Conservation (phyloP, 345 rosid species). For the Aethionema arabicum region DNA sequence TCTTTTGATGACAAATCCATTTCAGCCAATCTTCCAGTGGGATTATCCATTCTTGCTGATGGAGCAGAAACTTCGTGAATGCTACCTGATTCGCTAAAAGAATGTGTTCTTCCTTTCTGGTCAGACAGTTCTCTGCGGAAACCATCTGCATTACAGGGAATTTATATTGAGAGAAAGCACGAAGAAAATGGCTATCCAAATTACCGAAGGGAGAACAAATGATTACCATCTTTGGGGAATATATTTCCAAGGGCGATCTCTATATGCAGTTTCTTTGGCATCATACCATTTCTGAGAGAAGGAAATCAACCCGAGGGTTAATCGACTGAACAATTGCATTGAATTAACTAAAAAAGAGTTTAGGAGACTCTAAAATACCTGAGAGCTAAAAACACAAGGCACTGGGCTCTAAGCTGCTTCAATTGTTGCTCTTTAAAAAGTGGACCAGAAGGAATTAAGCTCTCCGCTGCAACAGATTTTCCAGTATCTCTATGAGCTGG, state of each 20-base stretch:
- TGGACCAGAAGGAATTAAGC: conserved; percentile 45
- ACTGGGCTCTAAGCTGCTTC: conserved; percentile 94
- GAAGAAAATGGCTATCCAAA: conserved; percentile 5
- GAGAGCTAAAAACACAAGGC: conserved; percentile 89
- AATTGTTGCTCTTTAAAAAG: conserved; percentile 88
- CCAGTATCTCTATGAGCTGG: conserved; percentile 61
- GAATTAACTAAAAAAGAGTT: conserved; percentile 21
- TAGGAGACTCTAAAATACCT: conserved; percentile 45
- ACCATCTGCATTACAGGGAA: conserved; percentile 52
- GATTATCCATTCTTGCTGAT: conserved; percentile 51
- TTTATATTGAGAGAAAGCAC: conserved; percentile 24
- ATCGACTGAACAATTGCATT: not conserved
- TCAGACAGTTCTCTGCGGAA: conserved; percentile 51
- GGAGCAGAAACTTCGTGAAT: conserved; percentile 46
- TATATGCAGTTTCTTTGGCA: conserved; percentile 83
- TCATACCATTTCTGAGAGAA: conserved; percentile 60
- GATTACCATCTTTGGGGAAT: conserved; percentile 68
- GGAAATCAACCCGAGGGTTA: conserved; percentile 20
- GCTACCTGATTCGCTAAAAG: conserved; percentile 42
- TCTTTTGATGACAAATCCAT: conserved; percentile 46
- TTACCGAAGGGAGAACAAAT: conserved; percentile 4
- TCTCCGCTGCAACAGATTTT: conserved; percentile 55
- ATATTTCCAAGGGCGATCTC: conserved; percentile 82
- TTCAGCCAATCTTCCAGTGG: conserved; percentile 54
- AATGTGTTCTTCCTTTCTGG: conserved; percentile 47